Conservation (phyloP, 495 filamentous ascomycete genomes). For the Endocarpon pusillum region DNA sequence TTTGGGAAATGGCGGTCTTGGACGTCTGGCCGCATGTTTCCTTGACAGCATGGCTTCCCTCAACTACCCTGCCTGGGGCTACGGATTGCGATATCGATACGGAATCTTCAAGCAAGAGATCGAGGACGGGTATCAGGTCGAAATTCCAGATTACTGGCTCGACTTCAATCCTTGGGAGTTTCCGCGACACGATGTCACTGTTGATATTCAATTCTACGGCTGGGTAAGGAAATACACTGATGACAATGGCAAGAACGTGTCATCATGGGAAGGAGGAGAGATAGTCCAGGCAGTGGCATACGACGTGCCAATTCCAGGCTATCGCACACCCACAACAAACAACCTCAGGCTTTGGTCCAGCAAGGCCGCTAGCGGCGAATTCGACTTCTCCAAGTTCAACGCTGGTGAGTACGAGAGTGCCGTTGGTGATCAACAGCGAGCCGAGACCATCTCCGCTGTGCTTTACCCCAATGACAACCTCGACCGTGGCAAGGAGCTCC, state of each 20-base stretch:
- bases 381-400: slow-evolving; percentile 99
- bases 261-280: slow-evolving; percentile 82
- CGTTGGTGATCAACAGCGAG: slow-evolving; percentile 85
- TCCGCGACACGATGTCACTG: slow-evolving; percentile 80
- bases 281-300: slow-evolving; percentile 85
- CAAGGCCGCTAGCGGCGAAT: slow-evolving; percentile 91
- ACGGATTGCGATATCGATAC: slow-evolving; percentile 86
- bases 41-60: slow-evolving; percentile 87
- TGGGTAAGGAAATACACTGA: slow-evolving; percentile 55
- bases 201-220: slow-evolving; percentile 94
- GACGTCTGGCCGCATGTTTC: slow-evolving; percentile 89
- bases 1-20: slow-evolving; percentile 87
- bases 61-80: slow-evolving; percentile 94
- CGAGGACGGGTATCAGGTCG: slow-evolving; percentile 89
- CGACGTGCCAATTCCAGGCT: slow-evolving; percentile 89
- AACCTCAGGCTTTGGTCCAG: slow-evolving; percentile 94
- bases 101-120: slow-evolving; percentile 99
- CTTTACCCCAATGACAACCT: slow-evolving; percentile 96
- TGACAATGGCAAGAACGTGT: slow-evolving; percentile 51
- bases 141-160: slow-evolving; percentile 96
- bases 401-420: slow-evolving; percentile 94
- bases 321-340: slow-evolving; percentile 77
- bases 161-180: slow-evolving; percentile 99
- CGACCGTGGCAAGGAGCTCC: slow-evolving; percentile 88
- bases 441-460: slow-evolving; percentile 95